Evolutionary conservation across 2,329 filamentous ascomycete species (phyloP).

Genomic region (Alternaria burnsii): DNA sequence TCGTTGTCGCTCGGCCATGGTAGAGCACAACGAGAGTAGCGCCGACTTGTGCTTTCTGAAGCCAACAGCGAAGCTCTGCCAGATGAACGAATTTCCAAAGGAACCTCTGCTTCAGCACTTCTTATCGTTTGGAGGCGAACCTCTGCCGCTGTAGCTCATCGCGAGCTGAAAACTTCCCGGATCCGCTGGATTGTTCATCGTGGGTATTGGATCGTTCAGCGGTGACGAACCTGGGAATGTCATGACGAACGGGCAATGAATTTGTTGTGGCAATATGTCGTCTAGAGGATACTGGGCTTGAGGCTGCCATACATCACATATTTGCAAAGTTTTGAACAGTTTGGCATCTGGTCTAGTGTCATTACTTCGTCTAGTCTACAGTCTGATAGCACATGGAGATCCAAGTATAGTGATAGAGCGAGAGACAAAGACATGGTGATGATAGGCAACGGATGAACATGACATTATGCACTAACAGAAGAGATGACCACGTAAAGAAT

Average conservation of each 20-base stretch:
- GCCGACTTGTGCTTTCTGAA: conserved; percentile 9
- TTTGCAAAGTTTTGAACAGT: neutral
- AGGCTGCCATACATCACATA: neutral
- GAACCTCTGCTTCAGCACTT: conserved; percentile 29
- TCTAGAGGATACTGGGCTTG: no score
- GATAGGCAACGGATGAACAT: conserved; percentile 50
- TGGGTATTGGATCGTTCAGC: no score
- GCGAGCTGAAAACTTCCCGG: neutral
- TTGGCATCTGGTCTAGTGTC: neutral
- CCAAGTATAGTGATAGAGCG: neutral
- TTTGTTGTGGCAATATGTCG: neutral
- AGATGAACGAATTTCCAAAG: conserved; percentile 17
- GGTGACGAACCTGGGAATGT: neutral
- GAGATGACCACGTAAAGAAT: conserved; percentile 43
- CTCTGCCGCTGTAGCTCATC: conserved; percentile 12
- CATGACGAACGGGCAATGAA: neutral
- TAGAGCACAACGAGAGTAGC: conserved; percentile 19
- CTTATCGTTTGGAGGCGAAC: conserved; percentile 15
- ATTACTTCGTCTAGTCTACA: neutral
- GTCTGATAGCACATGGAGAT: neutral
- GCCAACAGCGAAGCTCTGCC: conserved; percentile 36
- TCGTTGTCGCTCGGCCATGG: neutral
- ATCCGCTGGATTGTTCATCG: neutral
- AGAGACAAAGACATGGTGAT: conserved; percentile 24
- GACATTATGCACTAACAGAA: conserved; percentile 41